Base-by-base conservation (phyloP, 2,329 filamentous ascomycete species). In the Pyrenophora graminea region DNA sequence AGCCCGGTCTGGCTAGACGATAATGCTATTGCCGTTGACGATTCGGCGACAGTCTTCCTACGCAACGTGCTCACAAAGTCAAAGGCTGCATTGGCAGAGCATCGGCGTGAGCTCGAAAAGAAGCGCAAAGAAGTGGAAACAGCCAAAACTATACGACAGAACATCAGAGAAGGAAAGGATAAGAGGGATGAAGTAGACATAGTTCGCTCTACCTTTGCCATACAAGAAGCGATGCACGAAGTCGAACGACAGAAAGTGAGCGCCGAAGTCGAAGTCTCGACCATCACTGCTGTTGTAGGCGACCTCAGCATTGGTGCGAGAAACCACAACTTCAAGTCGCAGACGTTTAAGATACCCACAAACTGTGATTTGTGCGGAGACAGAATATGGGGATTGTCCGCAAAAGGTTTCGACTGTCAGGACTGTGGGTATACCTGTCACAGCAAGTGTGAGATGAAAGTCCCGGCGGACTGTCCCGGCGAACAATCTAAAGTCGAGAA, bases 391-490 rank as follows among this genome's bases (percentile, higher is more conserved):
- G 94, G 94, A 0, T 75, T 99, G 34, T 96, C 91, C 25, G 93
- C 94, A 32, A 99, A 99, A 76, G 94, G 94, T 0, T 95, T 96
- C 69, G 92, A 96, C 71, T 99, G 94, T 69, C 85, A 89, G 62
- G 93, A 97, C 72, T 99, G 94, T 68, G 94, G 95, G 30, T 99
- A 97, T 76, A 97, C 92, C 2, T 99, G 94, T 69, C 94, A 99
- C 76, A 95, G 87, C 79, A 99, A 99, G 77, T 99, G 94, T 72
- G 91, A 99, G 77, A 94, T 99, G 88, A 99, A 97, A 75, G 94
- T 97, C 0, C 91, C 94, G 0, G 89, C 94, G 6, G 90, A 96
- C 69, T 99, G 94, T 68, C 94, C 94, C 0, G 94, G 94, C 42
- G 94, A 97, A 69, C 85, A 94, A 69, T 87, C 82, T 57, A 99